phyloP scores from a whole-genome alignment of 257 asterid genomes.

The Nicotiana knightiana region DNA sequence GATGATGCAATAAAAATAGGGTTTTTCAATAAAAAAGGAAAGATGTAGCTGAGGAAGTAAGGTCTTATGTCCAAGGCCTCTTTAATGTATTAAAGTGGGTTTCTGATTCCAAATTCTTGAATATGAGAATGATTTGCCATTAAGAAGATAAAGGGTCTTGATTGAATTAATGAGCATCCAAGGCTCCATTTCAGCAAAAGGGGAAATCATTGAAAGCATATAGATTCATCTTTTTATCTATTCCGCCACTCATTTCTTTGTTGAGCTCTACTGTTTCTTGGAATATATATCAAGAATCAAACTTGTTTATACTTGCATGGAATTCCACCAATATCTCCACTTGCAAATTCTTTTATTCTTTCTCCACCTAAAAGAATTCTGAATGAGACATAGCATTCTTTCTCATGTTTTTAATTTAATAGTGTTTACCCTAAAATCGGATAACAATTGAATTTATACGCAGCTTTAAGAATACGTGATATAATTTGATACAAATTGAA shows the following conservation, averaged over 20 bases:
- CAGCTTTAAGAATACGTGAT: too few relatives aligned
- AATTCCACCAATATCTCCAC: slow-evolving; percentile 20
- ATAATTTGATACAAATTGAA: too few relatives aligned
- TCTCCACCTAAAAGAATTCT: background rate
- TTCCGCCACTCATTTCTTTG: background rate
- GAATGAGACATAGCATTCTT: background rate
- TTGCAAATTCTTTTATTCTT: background rate
- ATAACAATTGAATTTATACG: too few relatives aligned
- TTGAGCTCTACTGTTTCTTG: slow-evolving; percentile 10
- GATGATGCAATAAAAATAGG: slow-evolving; percentile 20
- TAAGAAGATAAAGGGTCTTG: background rate
- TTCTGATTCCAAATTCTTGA: slow-evolving; percentile 34
- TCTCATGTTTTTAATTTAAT: too few relatives aligned
- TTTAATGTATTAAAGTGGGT: slow-evolving; percentile 36
- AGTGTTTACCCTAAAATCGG: too few relatives aligned
- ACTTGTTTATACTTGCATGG: slow-evolving; percentile 24
- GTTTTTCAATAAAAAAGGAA: background rate
- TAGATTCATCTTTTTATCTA: background rate
- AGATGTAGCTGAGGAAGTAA: slow-evolving; percentile 13
- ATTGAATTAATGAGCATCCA: slow-evolving; percentile 16
- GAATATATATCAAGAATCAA: slow-evolving; percentile 8
- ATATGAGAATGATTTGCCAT: slow-evolving; percentile 21
- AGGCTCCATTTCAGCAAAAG: slow-evolving; percentile 21
- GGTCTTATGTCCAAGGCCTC: slow-evolving; percentile 30
- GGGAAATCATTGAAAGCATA: slow-evolving; percentile 15